phyloP scores from a whole-genome alignment of 2,329 filamentous ascomycete species.

The Sphaceloma murrayae region DNA sequence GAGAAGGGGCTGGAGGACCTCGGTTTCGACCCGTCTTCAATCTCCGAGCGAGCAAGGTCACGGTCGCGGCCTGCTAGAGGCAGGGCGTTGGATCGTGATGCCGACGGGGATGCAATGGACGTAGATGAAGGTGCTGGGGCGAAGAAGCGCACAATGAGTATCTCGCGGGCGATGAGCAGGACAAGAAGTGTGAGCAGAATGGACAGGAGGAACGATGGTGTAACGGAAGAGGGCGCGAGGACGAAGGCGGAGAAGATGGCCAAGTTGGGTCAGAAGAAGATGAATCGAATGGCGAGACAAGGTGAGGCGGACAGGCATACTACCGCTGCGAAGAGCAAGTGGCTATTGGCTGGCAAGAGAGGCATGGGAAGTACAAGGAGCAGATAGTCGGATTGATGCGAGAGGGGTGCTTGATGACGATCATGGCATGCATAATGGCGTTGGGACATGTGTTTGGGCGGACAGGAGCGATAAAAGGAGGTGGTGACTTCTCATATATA shows the following conservation, averaged over 20 bases:
- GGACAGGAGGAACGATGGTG: constrained; percentile 68
- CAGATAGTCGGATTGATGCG: constrained; percentile 19
- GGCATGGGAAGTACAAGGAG: constrained; percentile 80
- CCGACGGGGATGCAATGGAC: constrained; percentile 70
- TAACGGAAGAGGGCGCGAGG: constrained; percentile 56
- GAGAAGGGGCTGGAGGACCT: constrained; percentile 75
- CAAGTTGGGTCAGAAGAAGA: constrained; percentile 93
- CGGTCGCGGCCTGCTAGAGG: constrained; percentile 56
- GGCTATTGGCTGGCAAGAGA: constrained; percentile 89
- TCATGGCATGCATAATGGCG: constrained; percentile 12
- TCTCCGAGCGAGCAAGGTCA: constrained; percentile 62
- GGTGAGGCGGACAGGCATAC: constrained; percentile 93
- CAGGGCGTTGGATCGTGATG: constrained; percentile 52
- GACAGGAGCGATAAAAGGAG: too few species aligned
- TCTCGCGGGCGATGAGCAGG: constrained; percentile 59
- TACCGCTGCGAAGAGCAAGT: constrained; percentile 71
- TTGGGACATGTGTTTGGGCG: constrained; percentile 5
- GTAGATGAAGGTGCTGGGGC: constrained; percentile 34
- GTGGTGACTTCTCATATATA: too few species aligned
- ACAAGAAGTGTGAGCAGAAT: constrained; percentile 51
- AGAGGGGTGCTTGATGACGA: neutral
- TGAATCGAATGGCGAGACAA: constrained; percentile 95
- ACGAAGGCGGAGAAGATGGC: constrained; percentile 75
- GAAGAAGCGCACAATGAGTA: constrained; percentile 24
- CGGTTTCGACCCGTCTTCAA: constrained; percentile 70